Conservation (phyloP, 768 basidiomycete species). For the Russula dissimulans region DNA sequence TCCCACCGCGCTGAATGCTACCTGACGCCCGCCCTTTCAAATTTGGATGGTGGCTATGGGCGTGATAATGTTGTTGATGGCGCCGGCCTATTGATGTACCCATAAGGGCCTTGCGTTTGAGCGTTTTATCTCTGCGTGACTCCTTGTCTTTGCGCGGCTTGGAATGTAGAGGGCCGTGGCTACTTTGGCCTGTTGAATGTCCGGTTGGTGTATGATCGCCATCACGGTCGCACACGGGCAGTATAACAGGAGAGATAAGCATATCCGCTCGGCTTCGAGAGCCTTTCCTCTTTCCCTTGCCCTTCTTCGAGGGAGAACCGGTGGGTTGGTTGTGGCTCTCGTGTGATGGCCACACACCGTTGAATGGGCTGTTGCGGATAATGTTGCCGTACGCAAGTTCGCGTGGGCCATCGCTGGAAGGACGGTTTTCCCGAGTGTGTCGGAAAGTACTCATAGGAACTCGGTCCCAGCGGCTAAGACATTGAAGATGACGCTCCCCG, state of each 20-base stretch:
- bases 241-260: constrained; percentile 42
- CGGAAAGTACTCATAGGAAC: constrained; percentile 69
- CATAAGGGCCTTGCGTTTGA: constrained; percentile 46
- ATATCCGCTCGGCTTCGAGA: constrained; percentile 24
- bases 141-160: constrained; percentile 51
- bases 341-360: constrained; percentile 20
- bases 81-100: constrained; percentile 28
- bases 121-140: constrained; percentile 50
- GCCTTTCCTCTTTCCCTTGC: constrained; percentile 26
- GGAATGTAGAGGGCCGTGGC: constrained; percentile 29
- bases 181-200: constrained; percentile 24
- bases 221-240: constrained; percentile 42
- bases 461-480: constrained; percentile 61
- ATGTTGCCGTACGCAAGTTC: constrained; percentile 15
- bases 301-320: constrained; percentile 23
- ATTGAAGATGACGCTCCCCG: constrained; percentile 37
- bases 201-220: constrained; percentile 42
- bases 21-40: constrained; percentile 47
- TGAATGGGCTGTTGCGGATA: constrained; percentile 17
- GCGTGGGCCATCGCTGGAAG: constrained; percentile 9
- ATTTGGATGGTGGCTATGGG: constrained; percentile 58
- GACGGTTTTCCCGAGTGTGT: constrained; percentile 39
- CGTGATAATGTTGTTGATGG: constrained; percentile 40
- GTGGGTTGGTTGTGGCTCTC: constrained; percentile 16
- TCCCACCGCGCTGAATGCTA: constrained; percentile 41